phyloP scores from a whole-genome alignment of 768 basidiomycete genomes.

The Psilocybe cubensis region DNA sequence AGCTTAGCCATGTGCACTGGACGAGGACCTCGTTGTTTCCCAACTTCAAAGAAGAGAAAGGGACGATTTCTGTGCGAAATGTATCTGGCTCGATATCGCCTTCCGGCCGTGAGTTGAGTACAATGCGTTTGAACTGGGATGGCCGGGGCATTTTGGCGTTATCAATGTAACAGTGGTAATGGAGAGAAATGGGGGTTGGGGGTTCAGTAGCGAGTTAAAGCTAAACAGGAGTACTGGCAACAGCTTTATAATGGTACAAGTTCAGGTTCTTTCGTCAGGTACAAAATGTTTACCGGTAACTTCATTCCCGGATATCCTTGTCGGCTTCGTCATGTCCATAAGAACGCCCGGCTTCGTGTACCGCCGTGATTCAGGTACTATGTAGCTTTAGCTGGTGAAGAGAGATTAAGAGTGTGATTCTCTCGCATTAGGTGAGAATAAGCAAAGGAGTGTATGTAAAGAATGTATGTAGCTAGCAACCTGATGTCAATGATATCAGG shows the following conservation, averaged over 20 bases:
- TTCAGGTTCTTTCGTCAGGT: too few species aligned
- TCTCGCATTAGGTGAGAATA: too few species aligned
- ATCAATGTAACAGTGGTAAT: not conserved
- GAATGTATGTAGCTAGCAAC: too few species aligned
- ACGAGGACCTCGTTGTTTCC: conserved; percentile 64
- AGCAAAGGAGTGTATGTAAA: too few species aligned
- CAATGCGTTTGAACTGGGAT: conserved; percentile 61
- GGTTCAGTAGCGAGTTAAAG: not conserved
- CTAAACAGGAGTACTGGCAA: not conserved
- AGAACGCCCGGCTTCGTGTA: not conserved
- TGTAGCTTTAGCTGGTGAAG: too few species aligned
- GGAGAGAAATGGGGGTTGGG: not conserved
- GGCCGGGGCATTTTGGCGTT: conserved; percentile 19
- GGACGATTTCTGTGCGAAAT: conserved; percentile 62
- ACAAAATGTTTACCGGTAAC: not conserved
- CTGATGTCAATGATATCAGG: too few species aligned
- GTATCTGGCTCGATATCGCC: conserved; percentile 73
- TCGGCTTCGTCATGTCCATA: not conserved
- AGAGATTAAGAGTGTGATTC: too few species aligned
- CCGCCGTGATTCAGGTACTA: not conserved
- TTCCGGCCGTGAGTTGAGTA: conserved; percentile 76
- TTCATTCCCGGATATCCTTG: not conserved
- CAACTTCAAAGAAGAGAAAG: conserved; percentile 56
- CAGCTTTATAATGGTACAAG: not conserved
- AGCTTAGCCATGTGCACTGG: conserved; percentile 74